These are phyloP conservation scores for Vigna hirtella DNA, from an alignment of 306 rosid species.

Conservation along the genomic window DNA sequence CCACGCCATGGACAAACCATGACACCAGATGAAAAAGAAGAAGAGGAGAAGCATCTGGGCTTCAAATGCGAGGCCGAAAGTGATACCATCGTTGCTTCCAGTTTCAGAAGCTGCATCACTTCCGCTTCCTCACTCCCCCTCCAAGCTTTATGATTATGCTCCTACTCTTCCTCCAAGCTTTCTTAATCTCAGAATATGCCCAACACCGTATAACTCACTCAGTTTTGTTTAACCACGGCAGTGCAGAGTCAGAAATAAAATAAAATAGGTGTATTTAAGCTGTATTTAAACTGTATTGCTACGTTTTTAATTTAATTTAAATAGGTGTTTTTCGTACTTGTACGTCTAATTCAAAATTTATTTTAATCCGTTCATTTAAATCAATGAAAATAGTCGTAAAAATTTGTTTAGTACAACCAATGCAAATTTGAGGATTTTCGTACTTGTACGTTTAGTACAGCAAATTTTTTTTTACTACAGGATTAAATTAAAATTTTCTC, in stretches of 20 bases:
- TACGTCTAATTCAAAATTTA: too few species aligned
- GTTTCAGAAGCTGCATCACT: slow-evolving; percentile 51
- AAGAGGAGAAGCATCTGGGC: slow-evolving; percentile 15
- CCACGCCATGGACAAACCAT: slow-evolving; percentile 68
- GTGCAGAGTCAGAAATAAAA: not conserved
- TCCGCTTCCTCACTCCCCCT: not conserved
- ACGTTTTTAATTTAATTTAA: not conserved
- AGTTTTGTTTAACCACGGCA: not conserved
- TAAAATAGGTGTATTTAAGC: too few species aligned
- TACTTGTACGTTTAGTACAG: too few species aligned
- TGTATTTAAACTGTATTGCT: not conserved
- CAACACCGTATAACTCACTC: not conserved
- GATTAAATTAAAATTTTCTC: too few species aligned
- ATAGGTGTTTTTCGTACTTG: too few species aligned
- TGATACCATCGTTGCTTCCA: slow-evolving; percentile 34
- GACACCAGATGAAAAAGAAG: slow-evolving; percentile 25
- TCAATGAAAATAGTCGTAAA: not conserved
- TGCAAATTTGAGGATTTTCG: too few species aligned
- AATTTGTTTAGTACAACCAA: too few species aligned
- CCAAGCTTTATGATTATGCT: not conserved
- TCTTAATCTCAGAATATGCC: not conserved
- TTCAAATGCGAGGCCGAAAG: slow-evolving; percentile 39
- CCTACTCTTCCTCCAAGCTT: not conserved
- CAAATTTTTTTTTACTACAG: too few species aligned
- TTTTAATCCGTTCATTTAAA: too few species aligned